Conservation (phyloP, 441 rosid genomes). For the Gossypium armourianum region DNA sequence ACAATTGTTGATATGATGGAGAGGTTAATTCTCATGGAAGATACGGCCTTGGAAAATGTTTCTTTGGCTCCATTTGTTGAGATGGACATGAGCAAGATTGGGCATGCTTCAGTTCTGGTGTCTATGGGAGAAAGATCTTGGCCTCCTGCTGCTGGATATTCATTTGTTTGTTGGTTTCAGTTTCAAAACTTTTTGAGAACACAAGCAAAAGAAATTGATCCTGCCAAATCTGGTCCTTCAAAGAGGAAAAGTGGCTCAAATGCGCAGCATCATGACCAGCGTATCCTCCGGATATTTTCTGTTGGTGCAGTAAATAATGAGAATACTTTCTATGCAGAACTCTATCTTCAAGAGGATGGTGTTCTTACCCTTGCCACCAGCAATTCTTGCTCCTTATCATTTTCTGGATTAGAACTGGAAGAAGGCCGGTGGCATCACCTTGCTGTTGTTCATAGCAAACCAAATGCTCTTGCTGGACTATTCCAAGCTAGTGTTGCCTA, state of each 20-base stretch:
- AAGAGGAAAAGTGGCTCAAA: constrained; percentile 35
- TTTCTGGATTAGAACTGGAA: constrained; percentile 88
- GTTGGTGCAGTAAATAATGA: constrained; percentile 78
- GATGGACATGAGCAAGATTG: constrained; percentile 70
- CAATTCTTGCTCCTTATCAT: constrained; percentile 74
- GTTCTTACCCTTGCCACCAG: constrained; percentile 91
- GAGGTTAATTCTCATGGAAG: constrained; percentile 60
- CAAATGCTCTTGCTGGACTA: constrained; percentile 98
- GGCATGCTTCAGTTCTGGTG: constrained; percentile 72
- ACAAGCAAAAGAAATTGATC: constrained; percentile 40
- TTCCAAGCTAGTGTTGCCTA: constrained; percentile 97
- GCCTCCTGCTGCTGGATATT: constrained; percentile 90
- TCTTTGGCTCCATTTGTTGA: constrained; percentile 70
- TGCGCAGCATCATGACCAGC: constrained; percentile 49
- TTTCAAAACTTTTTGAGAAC: constrained; percentile 47
- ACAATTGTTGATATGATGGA: constrained; percentile 79
- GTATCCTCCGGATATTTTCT: constrained; percentile 74
- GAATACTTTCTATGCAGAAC: constrained; percentile 78
- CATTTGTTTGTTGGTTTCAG: constrained; percentile 80
- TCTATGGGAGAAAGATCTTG: constrained; percentile 78
- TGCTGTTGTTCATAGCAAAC: constrained; percentile 98
- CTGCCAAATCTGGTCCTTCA: constrained; percentile 32
- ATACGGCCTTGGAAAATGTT: constrained; percentile 49
- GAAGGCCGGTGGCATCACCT: constrained; percentile 99
- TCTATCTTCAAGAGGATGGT: constrained; percentile 93